Percentiles rank a stretch among this genome's conserved stretches.
phyloP scores from a whole-genome alignment of 2,329 filamentous ascomycete genomes.

The Sporothrix schenckii region DNA sequence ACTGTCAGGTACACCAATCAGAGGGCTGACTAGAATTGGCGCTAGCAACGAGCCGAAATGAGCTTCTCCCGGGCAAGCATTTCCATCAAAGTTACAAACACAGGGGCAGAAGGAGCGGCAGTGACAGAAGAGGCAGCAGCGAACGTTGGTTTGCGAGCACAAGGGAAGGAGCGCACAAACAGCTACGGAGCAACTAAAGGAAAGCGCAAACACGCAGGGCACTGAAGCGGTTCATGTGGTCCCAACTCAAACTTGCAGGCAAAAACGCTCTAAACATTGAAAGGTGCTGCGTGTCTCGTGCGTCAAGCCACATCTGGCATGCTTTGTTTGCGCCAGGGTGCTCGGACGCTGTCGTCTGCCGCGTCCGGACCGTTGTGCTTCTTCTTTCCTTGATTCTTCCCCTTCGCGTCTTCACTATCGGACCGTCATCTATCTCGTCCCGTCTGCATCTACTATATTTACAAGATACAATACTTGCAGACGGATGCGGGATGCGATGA shows the following conservation, averaged over 20 bases:
- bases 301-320: slow-evolving; percentile 19
- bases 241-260: neutral
- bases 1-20: slow-evolving; percentile 34
- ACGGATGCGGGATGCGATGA: neutral
- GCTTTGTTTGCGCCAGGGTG: slow-evolving; percentile 10
- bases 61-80: slow-evolving; percentile 27
- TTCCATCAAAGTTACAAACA: neutral
- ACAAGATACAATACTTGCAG: no score
- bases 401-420: neutral
- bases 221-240: neutral
- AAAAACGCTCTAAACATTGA: no score
- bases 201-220: neutral
- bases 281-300: slow-evolving; percentile 19
- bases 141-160: neutral
- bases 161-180: slow-evolving; percentile 7
- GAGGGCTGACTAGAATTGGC: neutral
- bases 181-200: neutral
- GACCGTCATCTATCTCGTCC: neutral
- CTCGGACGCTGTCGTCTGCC: neutral
- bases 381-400: neutral
- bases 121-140: neutral
- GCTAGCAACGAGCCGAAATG: slow-evolving; percentile 33
- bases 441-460: slow-evolving; percentile 4
- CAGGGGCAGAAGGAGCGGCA: neutral
- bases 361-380: neutral